Evolutionary conservation across 2,329 filamentous ascomycete genomes (phyloP), one percentile per base, ranked within the genome.

Genomic region (Cladosporium colombiae): DNA sequence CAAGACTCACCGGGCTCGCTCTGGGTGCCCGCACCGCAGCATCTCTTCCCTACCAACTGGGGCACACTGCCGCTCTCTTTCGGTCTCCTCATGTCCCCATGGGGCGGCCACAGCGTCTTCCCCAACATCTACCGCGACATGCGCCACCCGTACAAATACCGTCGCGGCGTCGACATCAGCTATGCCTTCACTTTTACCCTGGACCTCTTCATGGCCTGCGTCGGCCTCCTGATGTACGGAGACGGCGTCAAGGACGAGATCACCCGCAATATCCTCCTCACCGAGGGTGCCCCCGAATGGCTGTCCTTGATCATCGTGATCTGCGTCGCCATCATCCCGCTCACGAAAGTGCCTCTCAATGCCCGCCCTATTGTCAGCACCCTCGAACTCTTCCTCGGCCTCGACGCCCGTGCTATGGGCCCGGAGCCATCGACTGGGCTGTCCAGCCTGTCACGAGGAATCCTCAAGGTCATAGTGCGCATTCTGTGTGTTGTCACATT

Each of bases 221-320:
- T 91, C 13, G 94, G 95, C 46, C 86, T 95, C 66, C 84, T 97
- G 69, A 98, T 99, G 94, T 99, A 97, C 77, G 94, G 94, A 67
- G 91, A 96, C 71, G 85, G 82, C n/a, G 91, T 97, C 63, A 86
- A 85, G 65, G 93, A 97, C 69, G 92, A 96, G 77, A 89, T 98
- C 75, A 97, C 95, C 0, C 90, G 90, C 73, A 98, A 97, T 79
- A 89, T 99, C 67, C 86, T 98, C 70, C 82, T 85, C 62, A 90
- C 88, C 0, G 78, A 84, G 6, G 89, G 89, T 63, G 97, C 96
- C 75, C 92, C 94, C 0, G 81, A 85, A 14, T 84, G 82, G 1
- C 78, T 96, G 49, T 92, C 88, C n/a, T 80, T 94, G 56, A 82
- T 94, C 70, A 90, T 97, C 77, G 92, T 92, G 69, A 82, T 91